These are phyloP conservation scores for Stephanodiscus minutulus DNA, from an alignment of 108 stramenopile species.

Conservation along the genomic window DNA sequence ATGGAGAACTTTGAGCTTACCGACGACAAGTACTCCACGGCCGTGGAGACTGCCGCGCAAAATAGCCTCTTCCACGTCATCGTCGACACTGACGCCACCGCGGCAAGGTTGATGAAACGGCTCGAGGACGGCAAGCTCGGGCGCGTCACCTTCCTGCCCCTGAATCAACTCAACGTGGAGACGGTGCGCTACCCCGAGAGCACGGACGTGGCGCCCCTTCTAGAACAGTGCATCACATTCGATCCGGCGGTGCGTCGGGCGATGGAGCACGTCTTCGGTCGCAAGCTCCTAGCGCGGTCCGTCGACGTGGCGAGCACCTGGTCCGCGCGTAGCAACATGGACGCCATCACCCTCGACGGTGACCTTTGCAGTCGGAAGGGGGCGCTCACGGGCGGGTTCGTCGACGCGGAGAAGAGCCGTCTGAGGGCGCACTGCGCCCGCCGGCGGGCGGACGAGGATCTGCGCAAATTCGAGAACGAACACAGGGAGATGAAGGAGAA, in stretches of 20 bases:
- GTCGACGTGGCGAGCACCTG: slow-evolving; percentile 81
- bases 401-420: slow-evolving; percentile 74
- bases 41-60: slow-evolving; percentile 95
- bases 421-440: slow-evolving; percentile 63
- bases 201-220: slow-evolving; percentile 71
- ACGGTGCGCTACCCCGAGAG: slow-evolving; percentile 67
- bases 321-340: slow-evolving; percentile 73
- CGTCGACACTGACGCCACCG: slow-evolving; percentile 97
- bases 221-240: slow-evolving; percentile 76
- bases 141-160: slow-evolving; percentile 97
- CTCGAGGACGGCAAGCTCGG: slow-evolving; percentile 89
- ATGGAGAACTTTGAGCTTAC: slow-evolving; percentile 89
- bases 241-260: slow-evolving; percentile 82
- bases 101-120: slow-evolving; percentile 87
- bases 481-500: slow-evolving; percentile 54
- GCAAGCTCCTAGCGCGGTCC: slow-evolving; percentile 87
- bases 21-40: slow-evolving; percentile 83
- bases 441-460: slow-evolving; percentile 51
- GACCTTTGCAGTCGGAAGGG: slow-evolving; percentile 93
- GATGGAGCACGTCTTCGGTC: slow-evolving; percentile 93
- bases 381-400: slow-evolving; percentile 90
- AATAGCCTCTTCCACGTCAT: slow-evolving; percentile 96
- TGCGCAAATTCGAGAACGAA: slow-evolving; percentile 54
- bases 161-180: slow-evolving; percentile 86
- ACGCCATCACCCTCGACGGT: slow-evolving; percentile 97